phyloP scores from a whole-genome alignment of 2,329 filamentous ascomycete species.

The Graphilbum sp. region DNA sequence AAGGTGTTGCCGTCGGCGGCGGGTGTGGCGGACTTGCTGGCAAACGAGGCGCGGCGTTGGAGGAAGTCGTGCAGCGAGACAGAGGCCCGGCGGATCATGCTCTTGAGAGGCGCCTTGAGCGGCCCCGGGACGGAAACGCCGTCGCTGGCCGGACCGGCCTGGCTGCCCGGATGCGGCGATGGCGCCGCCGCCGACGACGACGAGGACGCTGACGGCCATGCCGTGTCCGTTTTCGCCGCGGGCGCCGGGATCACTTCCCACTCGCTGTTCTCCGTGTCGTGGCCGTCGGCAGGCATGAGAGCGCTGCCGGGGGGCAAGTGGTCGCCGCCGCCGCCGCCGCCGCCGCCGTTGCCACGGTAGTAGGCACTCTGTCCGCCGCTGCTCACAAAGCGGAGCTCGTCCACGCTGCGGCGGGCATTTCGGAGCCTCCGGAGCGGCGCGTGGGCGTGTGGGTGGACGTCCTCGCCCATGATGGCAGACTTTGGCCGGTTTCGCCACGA shows the following conservation, averaged over 20 bases:
- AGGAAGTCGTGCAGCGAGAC: constrained; percentile 35
- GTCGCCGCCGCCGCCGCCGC: not conserved
- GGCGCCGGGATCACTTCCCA: not conserved
- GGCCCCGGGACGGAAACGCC: not conserved
- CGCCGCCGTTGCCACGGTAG: not conserved
- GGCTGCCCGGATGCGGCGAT: constrained; percentile 13
- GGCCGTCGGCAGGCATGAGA: no score
- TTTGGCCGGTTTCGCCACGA: constrained; percentile 30
- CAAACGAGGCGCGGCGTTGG: constrained; percentile 27
- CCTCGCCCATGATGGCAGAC: constrained; percentile 21
- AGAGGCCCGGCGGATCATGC: constrained; percentile 38
- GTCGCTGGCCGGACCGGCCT: no score
- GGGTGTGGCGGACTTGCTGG: constrained; percentile 11
- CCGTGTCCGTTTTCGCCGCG: not conserved
- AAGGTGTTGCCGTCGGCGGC: not conserved
- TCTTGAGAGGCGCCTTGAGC: constrained; percentile 22
- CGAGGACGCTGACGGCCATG: not conserved
- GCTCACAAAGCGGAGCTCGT: not conserved
- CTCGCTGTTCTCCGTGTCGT: no score
- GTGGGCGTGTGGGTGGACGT: constrained; percentile 4
- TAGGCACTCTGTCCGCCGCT: not conserved
- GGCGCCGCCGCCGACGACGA: not conserved
- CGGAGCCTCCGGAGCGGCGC: not conserved
- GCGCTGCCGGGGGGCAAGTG: not conserved
- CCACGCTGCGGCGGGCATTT: not conserved